Conservation (phyloP, 169 alveolate genomes). For the Cystoisospora suis region DNA sequence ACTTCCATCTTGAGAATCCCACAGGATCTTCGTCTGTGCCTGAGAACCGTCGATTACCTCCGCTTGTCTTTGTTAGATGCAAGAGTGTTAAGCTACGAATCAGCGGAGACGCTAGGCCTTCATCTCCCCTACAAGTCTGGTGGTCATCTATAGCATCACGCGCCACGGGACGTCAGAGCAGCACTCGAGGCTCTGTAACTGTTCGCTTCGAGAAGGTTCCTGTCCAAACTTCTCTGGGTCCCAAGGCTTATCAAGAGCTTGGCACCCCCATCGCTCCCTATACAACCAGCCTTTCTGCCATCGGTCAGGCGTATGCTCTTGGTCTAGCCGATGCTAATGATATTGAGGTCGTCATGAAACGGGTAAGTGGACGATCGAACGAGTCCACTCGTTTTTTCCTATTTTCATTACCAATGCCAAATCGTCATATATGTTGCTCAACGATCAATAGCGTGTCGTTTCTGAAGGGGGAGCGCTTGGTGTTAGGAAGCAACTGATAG, state of each 20-base stretch:
- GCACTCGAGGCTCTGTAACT: too few relatives aligned
- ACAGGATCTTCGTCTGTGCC: not conserved
- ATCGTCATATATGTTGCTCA: too few relatives aligned
- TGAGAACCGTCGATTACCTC: not conserved
- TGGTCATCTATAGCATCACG: not conserved
- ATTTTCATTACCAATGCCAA: too few relatives aligned
- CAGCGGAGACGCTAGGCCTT: not conserved
- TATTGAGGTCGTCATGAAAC: not conserved
- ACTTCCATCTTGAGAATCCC: not conserved
- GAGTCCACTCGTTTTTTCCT: too few relatives aligned
- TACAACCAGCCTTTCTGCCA: constrained; percentile 14
- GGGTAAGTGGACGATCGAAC: not conserved
- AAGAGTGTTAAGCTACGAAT: not conserved
- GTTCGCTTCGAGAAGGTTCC: not conserved
- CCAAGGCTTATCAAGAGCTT: not conserved
- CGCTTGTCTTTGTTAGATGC: not conserved
- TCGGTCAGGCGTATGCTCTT: constrained; percentile 9
- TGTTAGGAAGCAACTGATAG: too few relatives aligned
- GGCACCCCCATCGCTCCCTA: constrained; percentile 19
- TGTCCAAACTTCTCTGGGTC: too few relatives aligned
- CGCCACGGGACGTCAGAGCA: not conserved
- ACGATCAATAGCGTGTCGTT: too few relatives aligned
- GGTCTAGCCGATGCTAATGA: not conserved
- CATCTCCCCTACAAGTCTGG: not conserved
- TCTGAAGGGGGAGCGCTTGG: too few relatives aligned